phyloP scores from a whole-genome alignment of 495 filamentous ascomycete genomes.

The Podospora sp. region DNA sequence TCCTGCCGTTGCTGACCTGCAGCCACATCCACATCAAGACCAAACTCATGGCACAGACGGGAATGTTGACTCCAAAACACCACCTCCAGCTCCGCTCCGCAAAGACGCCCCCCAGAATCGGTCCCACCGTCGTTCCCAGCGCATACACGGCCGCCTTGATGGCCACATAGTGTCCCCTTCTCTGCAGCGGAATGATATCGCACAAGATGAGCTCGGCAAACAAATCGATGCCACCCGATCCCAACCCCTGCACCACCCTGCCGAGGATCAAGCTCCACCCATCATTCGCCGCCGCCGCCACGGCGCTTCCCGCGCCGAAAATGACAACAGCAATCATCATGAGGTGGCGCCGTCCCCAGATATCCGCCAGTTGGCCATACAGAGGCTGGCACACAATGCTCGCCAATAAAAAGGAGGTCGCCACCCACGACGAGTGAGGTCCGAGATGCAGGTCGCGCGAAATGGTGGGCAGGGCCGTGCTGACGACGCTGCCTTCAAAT shows the following conservation, averaged over 20 bases:
- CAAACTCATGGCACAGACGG: constrained; percentile 29
- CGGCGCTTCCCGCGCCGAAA: constrained; percentile 46
- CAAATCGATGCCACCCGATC: constrained; percentile 69
- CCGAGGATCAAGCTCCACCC: constrained; percentile 69
- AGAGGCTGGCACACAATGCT: constrained; percentile 41
- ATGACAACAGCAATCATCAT: constrained; percentile 48
- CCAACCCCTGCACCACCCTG: constrained; percentile 76
- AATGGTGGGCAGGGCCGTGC: constrained; percentile 52
- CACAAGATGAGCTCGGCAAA: constrained; percentile 50
- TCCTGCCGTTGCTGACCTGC: constrained; percentile 27
- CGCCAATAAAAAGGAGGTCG: constrained; percentile 32
- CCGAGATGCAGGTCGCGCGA: constrained; percentile 34
- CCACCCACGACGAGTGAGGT: constrained; percentile 35
- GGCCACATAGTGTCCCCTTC: constrained; percentile 62
- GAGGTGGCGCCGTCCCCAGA: constrained; percentile 53
- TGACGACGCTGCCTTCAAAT: constrained; percentile 55
- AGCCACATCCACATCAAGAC: constrained; percentile 37
- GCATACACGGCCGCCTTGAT: constrained; percentile 71
- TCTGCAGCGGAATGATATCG: constrained; percentile 71
- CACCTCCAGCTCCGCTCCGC: constrained; percentile 48
- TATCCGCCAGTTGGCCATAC: constrained; percentile 49
- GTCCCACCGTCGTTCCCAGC: constrained; percentile 71
- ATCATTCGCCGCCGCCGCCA: constrained; percentile 41
- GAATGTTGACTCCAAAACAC: constrained; percentile 37
- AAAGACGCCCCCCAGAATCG: constrained; percentile 75